Conservation (phyloP, 805 yeast species). For the Phaffomyces opuntiae region DNA sequence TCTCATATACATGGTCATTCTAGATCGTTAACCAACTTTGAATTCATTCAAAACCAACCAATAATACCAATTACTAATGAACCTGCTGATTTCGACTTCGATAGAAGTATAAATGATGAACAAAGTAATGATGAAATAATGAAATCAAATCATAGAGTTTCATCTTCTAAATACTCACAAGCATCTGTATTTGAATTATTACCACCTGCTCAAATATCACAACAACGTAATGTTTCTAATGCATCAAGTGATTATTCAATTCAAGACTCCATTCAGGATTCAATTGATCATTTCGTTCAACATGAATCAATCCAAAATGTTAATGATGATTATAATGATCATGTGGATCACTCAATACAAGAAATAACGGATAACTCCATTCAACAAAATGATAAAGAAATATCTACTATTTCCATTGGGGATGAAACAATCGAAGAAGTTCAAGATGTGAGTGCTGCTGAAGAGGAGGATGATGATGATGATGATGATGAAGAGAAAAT, state of each 20-base stretch:
- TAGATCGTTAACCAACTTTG: too few species aligned
- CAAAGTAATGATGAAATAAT: too few species aligned
- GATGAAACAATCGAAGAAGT: neutral
- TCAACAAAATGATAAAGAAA: neutral
- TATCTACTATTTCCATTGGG: neutral
- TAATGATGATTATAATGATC: conserved; percentile 2
- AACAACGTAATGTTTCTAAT: neutral
- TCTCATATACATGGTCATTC: too few species aligned
- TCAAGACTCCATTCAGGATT: conserved; percentile 10
- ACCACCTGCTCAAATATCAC: neutral
- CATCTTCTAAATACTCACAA: conserved; percentile 1
- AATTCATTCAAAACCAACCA: too few species aligned
- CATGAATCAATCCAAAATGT: conserved; percentile 3
- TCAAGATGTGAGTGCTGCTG: neutral
- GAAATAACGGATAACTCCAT: conserved; percentile 1
- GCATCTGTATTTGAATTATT: neutral
- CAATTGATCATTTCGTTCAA: conserved; percentile 3
- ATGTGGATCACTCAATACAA: conserved; percentile 5
- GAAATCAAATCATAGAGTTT: neutral
- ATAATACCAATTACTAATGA: too few species aligned
- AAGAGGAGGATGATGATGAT: neutral
- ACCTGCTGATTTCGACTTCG: too few species aligned
- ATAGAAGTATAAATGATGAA: too few species aligned
- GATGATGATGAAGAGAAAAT: neutral
- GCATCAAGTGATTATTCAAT: conserved; percentile 4